These are phyloP conservation scores for Nevesoporus exiguus DNA, from an alignment of 768 basidiomycete genomes.

Conservation along the genomic window DNA sequence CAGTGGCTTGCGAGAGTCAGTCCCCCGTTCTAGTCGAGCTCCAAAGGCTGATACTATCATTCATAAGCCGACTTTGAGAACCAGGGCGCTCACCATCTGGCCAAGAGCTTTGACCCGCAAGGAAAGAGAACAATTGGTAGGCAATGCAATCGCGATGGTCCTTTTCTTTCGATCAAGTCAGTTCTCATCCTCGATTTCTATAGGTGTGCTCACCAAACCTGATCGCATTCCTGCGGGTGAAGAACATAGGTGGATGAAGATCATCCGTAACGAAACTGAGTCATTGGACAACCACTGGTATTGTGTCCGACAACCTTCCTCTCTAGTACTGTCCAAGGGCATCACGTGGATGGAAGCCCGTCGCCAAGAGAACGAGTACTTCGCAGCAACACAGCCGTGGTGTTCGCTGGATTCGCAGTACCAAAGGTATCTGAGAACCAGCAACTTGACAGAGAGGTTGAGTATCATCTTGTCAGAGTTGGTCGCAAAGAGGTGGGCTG, in stretches of 20 bases:
- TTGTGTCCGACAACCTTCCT: slow-evolving; percentile 37
- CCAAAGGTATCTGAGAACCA: slow-evolving; percentile 51
- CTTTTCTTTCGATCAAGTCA: too few relatives aligned
- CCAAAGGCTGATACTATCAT: too few relatives aligned
- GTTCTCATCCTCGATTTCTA: not conserved
- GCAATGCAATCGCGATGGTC: not conserved
- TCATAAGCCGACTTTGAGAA: slow-evolving; percentile 5
- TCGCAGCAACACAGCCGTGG: slow-evolving; percentile 48
- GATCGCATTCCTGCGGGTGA: slow-evolving; percentile 43
- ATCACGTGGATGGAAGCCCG: slow-evolving; percentile 59
- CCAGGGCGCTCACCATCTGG: slow-evolving; percentile 3
- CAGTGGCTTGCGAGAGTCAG: slow-evolving; percentile 1
- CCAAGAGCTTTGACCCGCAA: not conserved
- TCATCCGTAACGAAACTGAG: slow-evolving; percentile 48
- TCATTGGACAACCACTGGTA: slow-evolving; percentile 25
- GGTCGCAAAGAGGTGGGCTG: slow-evolving; percentile 52
- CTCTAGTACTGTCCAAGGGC: slow-evolving; percentile 5
- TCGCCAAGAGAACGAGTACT: slow-evolving; percentile 50
- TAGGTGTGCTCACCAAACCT: slow-evolving; percentile 74
- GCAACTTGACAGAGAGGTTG: slow-evolving; percentile 52
- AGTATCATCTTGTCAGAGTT: slow-evolving; percentile 58
- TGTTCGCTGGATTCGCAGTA: slow-evolving; percentile 46
- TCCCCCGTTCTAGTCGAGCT: not conserved
- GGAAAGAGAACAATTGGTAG: not conserved
- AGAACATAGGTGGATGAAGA: slow-evolving; percentile 43